Conservation (phyloP, 257 asterid genomes). For the Solanum tarijense region DNA sequence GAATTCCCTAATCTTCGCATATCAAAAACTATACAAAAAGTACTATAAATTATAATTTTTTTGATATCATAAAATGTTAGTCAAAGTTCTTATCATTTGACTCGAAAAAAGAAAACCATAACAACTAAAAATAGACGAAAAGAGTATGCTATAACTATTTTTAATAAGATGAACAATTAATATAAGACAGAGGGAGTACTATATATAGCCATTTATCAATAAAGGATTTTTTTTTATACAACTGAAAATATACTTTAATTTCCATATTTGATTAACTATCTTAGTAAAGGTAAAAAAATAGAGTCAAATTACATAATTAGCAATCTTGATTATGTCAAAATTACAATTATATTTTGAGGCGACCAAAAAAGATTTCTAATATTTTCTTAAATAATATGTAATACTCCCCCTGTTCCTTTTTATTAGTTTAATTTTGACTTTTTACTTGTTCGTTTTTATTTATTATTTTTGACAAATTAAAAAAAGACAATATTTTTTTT, state of each 20-base stretch:
- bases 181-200: not conserved
- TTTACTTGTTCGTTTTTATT: no score
- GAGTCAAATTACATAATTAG: not conserved
- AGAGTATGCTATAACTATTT: not conserved
- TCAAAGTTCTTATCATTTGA: no score
- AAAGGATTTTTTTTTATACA: not conserved
- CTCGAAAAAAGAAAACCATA: no score
- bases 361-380: no score
- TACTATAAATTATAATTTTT: no score
- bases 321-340: not conserved
- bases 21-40: no score
- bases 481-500: no score
- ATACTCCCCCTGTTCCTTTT: no score
- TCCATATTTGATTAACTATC: not conserved
- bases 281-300: not conserved
- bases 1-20: not conserved
- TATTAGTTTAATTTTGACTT: no score
- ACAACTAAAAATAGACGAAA: no score
- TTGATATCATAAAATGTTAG: no score
- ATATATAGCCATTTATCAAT: not conserved
- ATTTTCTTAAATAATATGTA: not conserved
- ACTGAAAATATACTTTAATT: not conserved
- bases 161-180: not conserved
- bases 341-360: not conserved
- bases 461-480: no score